Percentiles rank a stretch among this genome's conserved stretches.
These are phyloP conservation scores for Mortierella sp. DNA, from an alignment of 371 early-diverging fungal genomes.

Conservation along the genomic window DNA sequence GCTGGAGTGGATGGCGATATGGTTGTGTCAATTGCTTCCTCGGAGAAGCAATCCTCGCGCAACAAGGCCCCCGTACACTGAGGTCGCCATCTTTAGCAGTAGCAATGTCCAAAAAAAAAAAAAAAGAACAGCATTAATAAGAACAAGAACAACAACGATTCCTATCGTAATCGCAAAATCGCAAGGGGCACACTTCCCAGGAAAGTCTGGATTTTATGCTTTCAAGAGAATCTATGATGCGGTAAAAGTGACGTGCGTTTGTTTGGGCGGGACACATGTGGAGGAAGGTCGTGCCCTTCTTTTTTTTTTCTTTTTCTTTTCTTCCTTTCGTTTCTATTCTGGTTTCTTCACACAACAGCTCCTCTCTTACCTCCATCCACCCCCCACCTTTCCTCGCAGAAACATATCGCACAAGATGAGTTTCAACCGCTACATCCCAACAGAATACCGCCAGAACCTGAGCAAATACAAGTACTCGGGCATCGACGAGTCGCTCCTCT, in stretches of 20 bases:
- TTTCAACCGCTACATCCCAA: constrained; percentile 60
- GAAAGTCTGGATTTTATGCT: too few species aligned
- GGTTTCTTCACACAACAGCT: background rate
- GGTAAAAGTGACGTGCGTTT: constrained; percentile 15
- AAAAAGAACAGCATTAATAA: too few species aligned
- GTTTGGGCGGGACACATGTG: background rate
- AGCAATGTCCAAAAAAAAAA: too few species aligned
- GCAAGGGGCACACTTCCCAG: too few species aligned
- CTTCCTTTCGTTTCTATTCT: background rate
- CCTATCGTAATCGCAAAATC: too few species aligned
- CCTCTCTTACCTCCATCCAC: background rate
- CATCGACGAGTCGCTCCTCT: constrained; percentile 91
- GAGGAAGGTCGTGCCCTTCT: background rate
- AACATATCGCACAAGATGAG: constrained; percentile 19
- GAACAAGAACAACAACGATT: too few species aligned
- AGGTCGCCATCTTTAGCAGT: background rate
- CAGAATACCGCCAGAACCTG: constrained; percentile 74
- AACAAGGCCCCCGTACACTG: background rate
- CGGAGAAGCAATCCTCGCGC: background rate
- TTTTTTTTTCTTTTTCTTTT: constrained; percentile 2
- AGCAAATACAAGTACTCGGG: constrained; percentile 87
- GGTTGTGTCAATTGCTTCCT: constrained; percentile 23
- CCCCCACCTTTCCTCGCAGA: background rate
- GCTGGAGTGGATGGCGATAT: constrained; percentile 26
- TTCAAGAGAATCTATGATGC: too few species aligned